Evolutionary conservation across 495 filamentous ascomycete genomes (phyloP).

Genomic region (Aspergillus bertholletiae): DNA sequence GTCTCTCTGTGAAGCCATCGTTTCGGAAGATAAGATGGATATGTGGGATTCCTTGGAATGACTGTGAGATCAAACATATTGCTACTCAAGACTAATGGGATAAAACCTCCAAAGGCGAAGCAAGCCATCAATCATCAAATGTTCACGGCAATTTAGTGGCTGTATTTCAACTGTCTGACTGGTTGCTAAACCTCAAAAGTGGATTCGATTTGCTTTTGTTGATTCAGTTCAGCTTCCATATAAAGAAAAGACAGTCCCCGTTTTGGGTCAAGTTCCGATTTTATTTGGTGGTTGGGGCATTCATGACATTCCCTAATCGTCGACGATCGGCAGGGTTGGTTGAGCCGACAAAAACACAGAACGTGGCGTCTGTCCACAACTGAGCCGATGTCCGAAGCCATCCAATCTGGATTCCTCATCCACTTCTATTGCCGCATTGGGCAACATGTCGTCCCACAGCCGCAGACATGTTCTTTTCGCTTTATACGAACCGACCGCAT

Average conservation of each 20-base stretch:
- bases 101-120: too few species aligned
- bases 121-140: too few species aligned
- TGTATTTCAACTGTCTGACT: background rate
- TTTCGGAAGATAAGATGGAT: too few species aligned
- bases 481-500: background rate
- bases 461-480: background rate
- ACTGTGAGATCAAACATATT: too few species aligned
- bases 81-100: too few species aligned
- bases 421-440: background rate
- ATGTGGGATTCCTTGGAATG: too few species aligned
- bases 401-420: background rate
- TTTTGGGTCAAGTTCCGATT: background rate
- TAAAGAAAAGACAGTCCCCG: background rate
- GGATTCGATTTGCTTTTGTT: background rate
- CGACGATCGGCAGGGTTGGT: background rate
- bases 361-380: background rate
- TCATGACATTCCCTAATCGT: background rate
- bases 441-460: background rate
- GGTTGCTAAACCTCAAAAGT: background rate
- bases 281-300: conserved; percentile 3
- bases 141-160: background rate
- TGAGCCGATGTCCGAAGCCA: background rate
- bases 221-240: background rate
- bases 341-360: background rate
- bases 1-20: too few species aligned